Base-by-base conservation (phyloP, 2,329 filamentous ascomycete species). In the Tolypocladium amazonense region DNA sequence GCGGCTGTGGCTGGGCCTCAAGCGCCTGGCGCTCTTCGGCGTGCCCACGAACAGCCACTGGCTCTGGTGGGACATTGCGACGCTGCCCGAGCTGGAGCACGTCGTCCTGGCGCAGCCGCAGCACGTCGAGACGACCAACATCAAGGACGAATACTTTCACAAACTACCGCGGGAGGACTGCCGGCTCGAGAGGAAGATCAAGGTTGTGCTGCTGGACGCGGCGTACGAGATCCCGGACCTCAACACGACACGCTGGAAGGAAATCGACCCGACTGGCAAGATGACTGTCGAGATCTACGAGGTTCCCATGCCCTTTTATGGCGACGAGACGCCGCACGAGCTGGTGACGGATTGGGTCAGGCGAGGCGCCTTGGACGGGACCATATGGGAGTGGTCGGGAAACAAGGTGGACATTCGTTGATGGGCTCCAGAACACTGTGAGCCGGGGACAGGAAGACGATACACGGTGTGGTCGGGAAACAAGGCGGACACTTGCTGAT, bases 11-110 rank as follows among this genome's bases (percentile, higher is more conserved):
- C 73, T 73, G 9, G 69, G 72, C 5, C 69, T 81, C 30, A 68
- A 68, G 65, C 71, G 71, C 2, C 67, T 82, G 20, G 74, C 72
- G 43, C 68, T 82, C 23, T 80, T 78, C 62, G 73, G 73, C 27
- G 73, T 69, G 15, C 71, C 72, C 12, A 35, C 72, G 4, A 70
- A 74, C 61, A 71, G 70, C 12, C 70, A 73, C 59, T 70, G 67
- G 68, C 68, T 77, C 38, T 77, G 75, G 74, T 69, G 67, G 63
- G 69, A 71, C 55, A 67, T 79, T 56, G 74, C 72, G 20, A 68
- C 67, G 38, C 67, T 77, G 60, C 61, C 69, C 8, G 62, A 66
- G 38, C 66, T 81, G 47, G 70, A 75, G 35, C 74, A 73, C 15
- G 67, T 81, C 4, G 73, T 81, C 12, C 67, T 81, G 27, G 76